Conservation (phyloP, 805 yeast species). For the Candida palmyrensis region DNA sequence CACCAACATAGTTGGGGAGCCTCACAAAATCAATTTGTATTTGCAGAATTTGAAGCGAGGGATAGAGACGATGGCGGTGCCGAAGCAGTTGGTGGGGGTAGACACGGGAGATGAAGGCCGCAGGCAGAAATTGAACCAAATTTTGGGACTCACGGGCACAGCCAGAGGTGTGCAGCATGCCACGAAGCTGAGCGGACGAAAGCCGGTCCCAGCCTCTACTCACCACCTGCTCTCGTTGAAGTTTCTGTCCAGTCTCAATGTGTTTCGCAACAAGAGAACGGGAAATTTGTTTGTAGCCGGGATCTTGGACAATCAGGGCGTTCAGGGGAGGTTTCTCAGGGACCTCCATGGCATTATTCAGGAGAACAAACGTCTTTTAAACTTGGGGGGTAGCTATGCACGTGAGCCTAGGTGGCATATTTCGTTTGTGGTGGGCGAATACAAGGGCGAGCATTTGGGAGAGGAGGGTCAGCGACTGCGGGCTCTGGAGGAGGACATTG, state of each 20-base stretch:
- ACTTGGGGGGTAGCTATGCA: background rate
- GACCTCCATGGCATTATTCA: background rate
- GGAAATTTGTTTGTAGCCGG: conserved; percentile 3
- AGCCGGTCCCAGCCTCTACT: background rate
- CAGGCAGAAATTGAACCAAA: conserved; percentile 5
- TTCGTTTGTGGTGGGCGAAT: conserved; percentile 3
- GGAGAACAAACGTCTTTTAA: background rate
- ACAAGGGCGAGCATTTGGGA: conserved; percentile 1
- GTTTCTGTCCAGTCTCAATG: background rate
- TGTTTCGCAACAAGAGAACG: conserved; percentile 2
- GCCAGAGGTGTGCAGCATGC: background rate
- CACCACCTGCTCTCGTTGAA: background rate
- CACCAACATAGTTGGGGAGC: conserved; percentile 9
- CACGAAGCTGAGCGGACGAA: background rate
- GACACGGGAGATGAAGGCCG: conserved; percentile 6
- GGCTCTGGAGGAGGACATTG: background rate
- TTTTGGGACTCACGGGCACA: conserved; percentile 1
- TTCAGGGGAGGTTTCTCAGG: conserved; percentile 2
- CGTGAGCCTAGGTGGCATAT: conserved; percentile 2
- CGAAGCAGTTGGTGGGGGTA: conserved; percentile 2
- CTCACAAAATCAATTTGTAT: conserved; percentile 6
- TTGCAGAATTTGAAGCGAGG: conserved; percentile 6
- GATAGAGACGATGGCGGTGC: conserved; percentile 2
- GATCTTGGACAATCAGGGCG: background rate
- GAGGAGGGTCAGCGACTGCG: background rate